A percentile compares a stretch with the other conserved stretches of the same genome.
Conservation (phyloP, 805 yeast species). For the Kodamaea restingae region DNA sequence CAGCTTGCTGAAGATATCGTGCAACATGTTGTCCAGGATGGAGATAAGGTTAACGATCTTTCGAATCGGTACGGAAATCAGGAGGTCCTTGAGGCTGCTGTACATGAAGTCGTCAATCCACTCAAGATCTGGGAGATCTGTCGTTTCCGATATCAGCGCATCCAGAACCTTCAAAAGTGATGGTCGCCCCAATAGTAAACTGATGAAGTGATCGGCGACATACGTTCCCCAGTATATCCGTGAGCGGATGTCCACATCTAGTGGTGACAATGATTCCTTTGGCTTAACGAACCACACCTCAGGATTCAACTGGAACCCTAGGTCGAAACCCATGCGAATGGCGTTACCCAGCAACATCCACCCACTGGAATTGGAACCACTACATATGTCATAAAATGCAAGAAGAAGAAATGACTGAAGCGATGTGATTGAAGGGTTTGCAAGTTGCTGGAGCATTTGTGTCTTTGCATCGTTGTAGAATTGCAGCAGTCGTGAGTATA, state of each 20-base stretch:
- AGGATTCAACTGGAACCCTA: constrained; percentile 62
- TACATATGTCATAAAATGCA: constrained; percentile 59
- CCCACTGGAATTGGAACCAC: constrained; percentile 54
- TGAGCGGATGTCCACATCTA: constrained; percentile 53
- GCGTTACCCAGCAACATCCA: constrained; percentile 65
- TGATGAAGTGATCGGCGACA: constrained; percentile 60
- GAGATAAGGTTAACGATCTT: constrained; percentile 40
- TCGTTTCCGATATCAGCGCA: constrained; percentile 57
- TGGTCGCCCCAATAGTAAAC: constrained; percentile 57
- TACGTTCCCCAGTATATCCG: constrained; percentile 67
- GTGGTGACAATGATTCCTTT: constrained; percentile 37
- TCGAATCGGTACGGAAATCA: constrained; percentile 40
- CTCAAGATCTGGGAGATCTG: constrained; percentile 55
- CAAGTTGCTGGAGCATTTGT: constrained; percentile 39
- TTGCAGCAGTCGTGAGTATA: constrained; percentile 37
- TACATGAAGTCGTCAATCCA: constrained; percentile 60
- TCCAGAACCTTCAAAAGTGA: constrained; percentile 51
- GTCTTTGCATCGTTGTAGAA: constrained; percentile 48
- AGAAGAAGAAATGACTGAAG: constrained; percentile 56
- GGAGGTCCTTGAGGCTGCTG: constrained; percentile 12
- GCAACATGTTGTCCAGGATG: constrained; percentile 43
- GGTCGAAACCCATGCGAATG: constrained; percentile 59
- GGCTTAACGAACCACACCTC: constrained; percentile 51
- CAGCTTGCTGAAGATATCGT: constrained; percentile 41
- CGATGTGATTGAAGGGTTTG: constrained; percentile 49